Base-by-base conservation (phyloP, 176 grass and related monocot species). In the Aechmea fasciata region DNA sequence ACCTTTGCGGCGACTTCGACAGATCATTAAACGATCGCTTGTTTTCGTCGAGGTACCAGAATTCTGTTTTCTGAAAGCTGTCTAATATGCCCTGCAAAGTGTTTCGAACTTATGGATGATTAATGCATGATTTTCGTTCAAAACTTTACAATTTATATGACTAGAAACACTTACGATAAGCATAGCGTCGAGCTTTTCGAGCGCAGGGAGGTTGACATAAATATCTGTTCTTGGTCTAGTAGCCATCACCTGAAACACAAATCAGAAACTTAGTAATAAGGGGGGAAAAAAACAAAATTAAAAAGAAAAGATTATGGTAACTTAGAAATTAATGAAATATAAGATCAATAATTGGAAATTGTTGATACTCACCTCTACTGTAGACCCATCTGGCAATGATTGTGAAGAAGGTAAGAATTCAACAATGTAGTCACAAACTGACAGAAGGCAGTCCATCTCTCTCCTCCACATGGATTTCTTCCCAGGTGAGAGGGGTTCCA, bases 101-200 rank as follows among this genome's bases (percentile, higher is more conserved):
- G n/a, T 64, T 78, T 19, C 13, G 54, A 65, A 52, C 15, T 65
- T 51, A 33, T 5, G n/a, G 12, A 57, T 65, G 41, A 12, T 26
- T 48, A 62, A 15, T 62, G 41, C 29, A 17, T 47, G 41, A 11
- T 48, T 15, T 81, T 55, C 47, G 13, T 19, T 73, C 62, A 49
- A n/a, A 5, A 57, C 23, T 41, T 18, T 24, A 17, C 33, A 59
- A 12, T 50, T 49, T 50, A 23, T 23, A 23, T 18, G 65, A 20
- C 0, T 13, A 11, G 64, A 12, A 52, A 57, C 62, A 48, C 85
- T 81, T 83, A 96, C 93, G 2, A 92, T 85, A 25, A 97, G 65
- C 93, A 97, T 90, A 64, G 85, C 81, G 54, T 97, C 93, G 15
- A 92, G 83, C 63, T 97, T 97, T 69, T 92, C 81, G 61, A 97